Percentiles rank a stretch among this genome's conserved stretches.
phyloP scores from a whole-genome alignment of 1,139 yeast species.

The Saccharomycopsis phalli region DNA sequence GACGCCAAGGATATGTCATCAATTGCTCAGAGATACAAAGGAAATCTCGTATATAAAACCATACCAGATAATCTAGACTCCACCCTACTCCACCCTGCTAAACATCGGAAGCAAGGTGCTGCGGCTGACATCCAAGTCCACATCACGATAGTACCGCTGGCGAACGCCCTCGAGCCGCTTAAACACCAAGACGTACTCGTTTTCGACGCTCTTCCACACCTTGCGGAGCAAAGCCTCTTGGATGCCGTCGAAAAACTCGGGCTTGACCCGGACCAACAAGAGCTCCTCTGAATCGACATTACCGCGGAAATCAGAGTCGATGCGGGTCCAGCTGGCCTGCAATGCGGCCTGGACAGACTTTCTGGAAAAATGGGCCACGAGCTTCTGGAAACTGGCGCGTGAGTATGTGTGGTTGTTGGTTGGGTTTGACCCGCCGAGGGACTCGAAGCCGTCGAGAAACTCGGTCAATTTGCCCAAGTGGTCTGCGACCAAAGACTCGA shows the following conservation, averaged over 20 bases:
- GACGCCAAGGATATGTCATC: no score
- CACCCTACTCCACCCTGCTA: no score
- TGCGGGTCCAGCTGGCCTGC: conserved; percentile 44
- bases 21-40: no score
- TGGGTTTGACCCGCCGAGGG: conserved; percentile 32
- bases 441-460: conserved; percentile 58
- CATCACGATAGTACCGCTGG: conserved; percentile 36
- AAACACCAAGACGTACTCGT: conserved; percentile 38
- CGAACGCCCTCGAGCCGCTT: conserved; percentile 33
- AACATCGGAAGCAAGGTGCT: no score
- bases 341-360: conserved; percentile 52
- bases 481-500: conserved; percentile 42
- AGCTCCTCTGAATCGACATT: conserved; percentile 32
- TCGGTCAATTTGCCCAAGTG: conserved; percentile 58
- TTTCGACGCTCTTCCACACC: conserved; percentile 45
- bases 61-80: no score
- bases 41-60: no score
- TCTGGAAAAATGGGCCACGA: conserved; percentile 46
- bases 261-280: conserved; percentile 32
- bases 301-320: conserved; percentile 47
- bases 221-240: conserved; percentile 34
- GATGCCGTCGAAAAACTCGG: conserved; percentile 29
- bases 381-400: conserved; percentile 47
- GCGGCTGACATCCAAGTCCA: conserved; percentile 31
- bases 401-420: conserved; percentile 59